phyloP scores from a whole-genome alignment of 2,329 filamentous ascomycete genomes.

The Hortaea sp. region DNA sequence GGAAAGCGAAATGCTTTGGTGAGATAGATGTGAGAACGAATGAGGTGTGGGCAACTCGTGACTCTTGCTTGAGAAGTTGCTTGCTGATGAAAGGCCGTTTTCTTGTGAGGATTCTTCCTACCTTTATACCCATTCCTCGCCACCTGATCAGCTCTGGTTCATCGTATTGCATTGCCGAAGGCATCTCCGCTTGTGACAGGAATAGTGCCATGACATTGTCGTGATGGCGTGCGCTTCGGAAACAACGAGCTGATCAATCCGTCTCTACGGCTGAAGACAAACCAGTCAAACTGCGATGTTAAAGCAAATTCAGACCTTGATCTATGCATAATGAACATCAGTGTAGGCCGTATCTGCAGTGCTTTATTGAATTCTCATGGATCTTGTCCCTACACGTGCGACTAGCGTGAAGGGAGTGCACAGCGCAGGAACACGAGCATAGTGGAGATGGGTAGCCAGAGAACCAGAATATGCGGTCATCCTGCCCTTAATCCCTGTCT shows the following conservation, averaged over 20 bases:
- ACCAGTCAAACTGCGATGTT: not conserved
- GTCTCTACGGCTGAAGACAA: not conserved
- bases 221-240: not conserved
- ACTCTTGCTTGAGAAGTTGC: not conserved
- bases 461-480: no score
- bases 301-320: no score
- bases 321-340: no score
- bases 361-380: conserved; percentile 1
- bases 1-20: not conserved
- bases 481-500: not conserved
- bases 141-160: not conserved
- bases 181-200: not conserved
- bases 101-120: not conserved
- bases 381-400: not conserved
- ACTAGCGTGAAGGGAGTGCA: not conserved
- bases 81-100: not conserved
- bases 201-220: not conserved
- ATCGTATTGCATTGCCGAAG: not conserved
- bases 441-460: no score
- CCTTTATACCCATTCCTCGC: conserved; percentile 2
- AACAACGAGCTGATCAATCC: not conserved
- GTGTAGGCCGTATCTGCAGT: conserved; percentile 1
- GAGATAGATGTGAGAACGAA: no score
- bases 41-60: no score
- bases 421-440: no score